Percentiles rank a stretch among this genome's conserved stretches.
Conservation (phyloP, 2,329 filamentous ascomycete genomes). For the Mycogone perniciosa region DNA sequence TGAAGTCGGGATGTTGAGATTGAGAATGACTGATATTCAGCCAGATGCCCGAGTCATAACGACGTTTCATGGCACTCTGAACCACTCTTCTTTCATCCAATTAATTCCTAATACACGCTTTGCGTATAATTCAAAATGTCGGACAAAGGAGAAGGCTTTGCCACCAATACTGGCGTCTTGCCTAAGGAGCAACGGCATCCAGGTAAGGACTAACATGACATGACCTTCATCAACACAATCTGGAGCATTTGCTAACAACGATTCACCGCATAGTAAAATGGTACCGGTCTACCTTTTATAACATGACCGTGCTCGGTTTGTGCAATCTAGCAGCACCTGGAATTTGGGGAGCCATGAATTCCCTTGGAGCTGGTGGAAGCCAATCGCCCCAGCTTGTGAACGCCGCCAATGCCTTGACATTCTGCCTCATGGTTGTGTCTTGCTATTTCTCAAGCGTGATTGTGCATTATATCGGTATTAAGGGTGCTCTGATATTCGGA, state of each 20-base stretch:
- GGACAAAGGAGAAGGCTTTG: constrained; percentile 4
- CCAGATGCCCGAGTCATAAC: not conserved
- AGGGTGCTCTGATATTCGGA: constrained; percentile 63
- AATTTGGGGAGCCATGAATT: constrained; percentile 70
- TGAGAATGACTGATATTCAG: constrained; percentile 8
- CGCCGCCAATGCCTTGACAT: constrained; percentile 63
- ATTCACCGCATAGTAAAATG: constrained; percentile 46
- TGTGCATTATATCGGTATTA: constrained; percentile 63
- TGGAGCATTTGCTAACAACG: not conserved
- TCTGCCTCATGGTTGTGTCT: constrained; percentile 66
- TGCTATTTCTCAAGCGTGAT: constrained; percentile 60
- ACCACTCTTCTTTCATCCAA: not conserved
- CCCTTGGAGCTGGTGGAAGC: constrained; percentile 61
- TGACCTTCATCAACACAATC: not conserved
- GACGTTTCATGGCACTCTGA: not conserved
- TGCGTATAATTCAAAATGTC: not conserved
- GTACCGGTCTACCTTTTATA: constrained; percentile 67
- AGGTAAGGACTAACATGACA: constrained; percentile 16
- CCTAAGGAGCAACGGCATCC: constrained; percentile 26
- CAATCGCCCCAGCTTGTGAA: constrained; percentile 62
- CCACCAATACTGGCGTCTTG: not conserved
- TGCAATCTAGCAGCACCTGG: constrained; percentile 66
- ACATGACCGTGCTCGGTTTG: constrained; percentile 63
- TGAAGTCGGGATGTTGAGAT: not conserved
- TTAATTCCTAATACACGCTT: not conserved